Conservation (phyloP, 202 grass and related monocot genomes). For the Brachypodium distachyon region DNA sequence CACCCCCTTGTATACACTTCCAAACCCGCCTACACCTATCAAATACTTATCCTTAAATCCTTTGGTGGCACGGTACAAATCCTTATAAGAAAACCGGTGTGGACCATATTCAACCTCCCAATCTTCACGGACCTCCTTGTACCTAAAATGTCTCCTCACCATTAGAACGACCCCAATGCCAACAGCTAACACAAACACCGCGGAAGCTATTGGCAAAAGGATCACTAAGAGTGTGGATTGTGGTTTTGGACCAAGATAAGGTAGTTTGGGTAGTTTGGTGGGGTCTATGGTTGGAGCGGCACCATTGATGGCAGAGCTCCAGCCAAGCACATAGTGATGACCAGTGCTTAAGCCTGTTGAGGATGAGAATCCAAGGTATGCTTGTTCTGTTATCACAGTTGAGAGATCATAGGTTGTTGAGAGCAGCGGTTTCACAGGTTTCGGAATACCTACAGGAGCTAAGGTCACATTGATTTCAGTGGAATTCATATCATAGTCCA, state of each 20-base stretch:
- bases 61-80: neutral
- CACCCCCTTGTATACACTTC: conserved; percentile 20
- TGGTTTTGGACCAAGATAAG: neutral
- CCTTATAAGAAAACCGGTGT: conserved; percentile 9
- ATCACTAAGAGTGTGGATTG: neutral
- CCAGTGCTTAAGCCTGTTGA: neutral
- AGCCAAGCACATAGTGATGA: conserved; percentile 12
- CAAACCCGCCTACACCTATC: conserved; percentile 10
- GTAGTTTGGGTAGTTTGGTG: neutral
- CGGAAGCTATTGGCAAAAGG: neutral
- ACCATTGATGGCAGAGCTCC: conserved; percentile 13
- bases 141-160: neutral
- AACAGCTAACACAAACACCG: neutral
- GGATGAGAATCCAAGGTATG: conserved; percentile 1
- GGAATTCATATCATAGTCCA: neutral
- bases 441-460: neutral
- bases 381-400: neutral
- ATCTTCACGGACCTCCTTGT: neutral
- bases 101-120: conserved; percentile 1
- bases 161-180: neutral
- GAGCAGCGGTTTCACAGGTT: conserved; percentile 14
- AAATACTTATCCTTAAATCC: neutral
- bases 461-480: conserved; percentile 4
- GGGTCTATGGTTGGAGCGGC: neutral
- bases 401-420: neutral